These are phyloP conservation scores for Suhomyces prunicola DNA, from an alignment of 805 yeast species.

Conservation along the genomic window DNA sequence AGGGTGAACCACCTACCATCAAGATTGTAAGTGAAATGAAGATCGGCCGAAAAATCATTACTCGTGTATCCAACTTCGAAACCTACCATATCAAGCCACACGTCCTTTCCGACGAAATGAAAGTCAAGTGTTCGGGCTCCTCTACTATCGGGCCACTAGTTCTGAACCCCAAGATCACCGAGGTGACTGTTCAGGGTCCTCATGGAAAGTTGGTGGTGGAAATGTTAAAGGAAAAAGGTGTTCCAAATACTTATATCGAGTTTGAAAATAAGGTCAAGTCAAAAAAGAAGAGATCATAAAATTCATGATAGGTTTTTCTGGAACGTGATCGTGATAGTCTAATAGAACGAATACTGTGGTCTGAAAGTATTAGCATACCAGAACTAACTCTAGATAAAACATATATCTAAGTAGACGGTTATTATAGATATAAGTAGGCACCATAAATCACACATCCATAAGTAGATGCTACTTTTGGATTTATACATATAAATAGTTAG, in stretches of 20 bases:
- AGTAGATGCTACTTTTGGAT: too few species aligned
- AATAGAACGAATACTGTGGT: too few species aligned
- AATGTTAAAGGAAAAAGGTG: slow-evolving; percentile 56
- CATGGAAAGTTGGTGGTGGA: slow-evolving; percentile 66
- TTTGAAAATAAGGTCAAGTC: slow-evolving; percentile 59
- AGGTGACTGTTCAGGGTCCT: slow-evolving; percentile 88
- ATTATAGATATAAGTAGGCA: too few species aligned
- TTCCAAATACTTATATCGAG: slow-evolving; percentile 63
- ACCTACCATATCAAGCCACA: slow-evolving; percentile 62
- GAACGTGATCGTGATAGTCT: too few species aligned
- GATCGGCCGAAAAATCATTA: slow-evolving; percentile 77
- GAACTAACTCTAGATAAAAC: too few species aligned
- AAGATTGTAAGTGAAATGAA: slow-evolving; percentile 68
- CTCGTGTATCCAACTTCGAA: slow-evolving; percentile 69
- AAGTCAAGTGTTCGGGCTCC: slow-evolving; percentile 85
- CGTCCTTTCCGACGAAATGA: slow-evolving; percentile 62
- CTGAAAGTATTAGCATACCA: too few species aligned
- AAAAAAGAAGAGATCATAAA: slow-evolving; percentile 40
- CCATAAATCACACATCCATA: too few species aligned
- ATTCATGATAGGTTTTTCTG: too few species aligned
- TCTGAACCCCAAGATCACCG: slow-evolving; percentile 53
- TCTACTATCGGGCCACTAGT: slow-evolving; percentile 65
- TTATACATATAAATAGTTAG: too few species aligned
- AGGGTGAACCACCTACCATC: slow-evolving; percentile 69
- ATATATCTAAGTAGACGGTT: too few species aligned